Percentiles rank a stretch among this genome's conserved stretches.
phyloP scores from a whole-genome alignment of 108 stramenopile species.

The Skeletonema tropicum region DNA sequence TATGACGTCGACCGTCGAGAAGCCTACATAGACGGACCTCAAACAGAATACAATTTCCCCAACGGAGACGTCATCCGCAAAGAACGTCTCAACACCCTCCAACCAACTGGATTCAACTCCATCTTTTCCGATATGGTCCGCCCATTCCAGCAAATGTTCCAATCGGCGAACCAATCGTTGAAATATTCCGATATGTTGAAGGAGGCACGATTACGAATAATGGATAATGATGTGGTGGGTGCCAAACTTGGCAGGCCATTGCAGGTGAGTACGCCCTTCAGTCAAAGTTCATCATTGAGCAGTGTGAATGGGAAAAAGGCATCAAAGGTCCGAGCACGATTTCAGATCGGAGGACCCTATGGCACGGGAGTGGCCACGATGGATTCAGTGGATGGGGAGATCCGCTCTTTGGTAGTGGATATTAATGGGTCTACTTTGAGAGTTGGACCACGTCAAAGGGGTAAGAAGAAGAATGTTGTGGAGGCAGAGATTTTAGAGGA shows the following conservation, averaged over 20 bases:
- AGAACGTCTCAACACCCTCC: constrained; percentile 2
- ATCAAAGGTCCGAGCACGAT: constrained; percentile 54
- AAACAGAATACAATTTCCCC: neutral
- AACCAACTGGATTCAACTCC: neutral
- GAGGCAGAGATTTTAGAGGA: constrained; percentile 65
- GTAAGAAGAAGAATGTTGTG: constrained; percentile 60
- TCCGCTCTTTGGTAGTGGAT: constrained; percentile 55
- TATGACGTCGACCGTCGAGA: constrained; percentile 2
- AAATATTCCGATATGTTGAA: constrained; percentile 61
- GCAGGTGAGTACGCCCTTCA: constrained; percentile 65
- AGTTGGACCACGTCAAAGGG: constrained; percentile 1
- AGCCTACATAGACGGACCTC: neutral
- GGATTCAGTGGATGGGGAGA: constrained; percentile 57
- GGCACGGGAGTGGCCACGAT: constrained; percentile 58
- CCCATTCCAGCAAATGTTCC: neutral
- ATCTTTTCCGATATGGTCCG: constrained; percentile 4
- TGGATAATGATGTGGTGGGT: constrained; percentile 42
- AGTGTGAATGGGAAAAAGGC: constrained; percentile 66
- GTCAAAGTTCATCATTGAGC: constrained; percentile 57
- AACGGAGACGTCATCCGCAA: neutral
- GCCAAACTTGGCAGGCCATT: constrained; percentile 65
- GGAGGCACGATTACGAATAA: constrained; percentile 56
- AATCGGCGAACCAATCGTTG: constrained; percentile 56
- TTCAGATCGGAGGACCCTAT: constrained; percentile 58
- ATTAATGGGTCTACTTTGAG: constrained; percentile 37